A percentile compares a stretch with the other conserved stretches of the same genome.
Conservation (phyloP, 371 early-diverging fungal genomes). For the Rhizopus delemar region DNA sequence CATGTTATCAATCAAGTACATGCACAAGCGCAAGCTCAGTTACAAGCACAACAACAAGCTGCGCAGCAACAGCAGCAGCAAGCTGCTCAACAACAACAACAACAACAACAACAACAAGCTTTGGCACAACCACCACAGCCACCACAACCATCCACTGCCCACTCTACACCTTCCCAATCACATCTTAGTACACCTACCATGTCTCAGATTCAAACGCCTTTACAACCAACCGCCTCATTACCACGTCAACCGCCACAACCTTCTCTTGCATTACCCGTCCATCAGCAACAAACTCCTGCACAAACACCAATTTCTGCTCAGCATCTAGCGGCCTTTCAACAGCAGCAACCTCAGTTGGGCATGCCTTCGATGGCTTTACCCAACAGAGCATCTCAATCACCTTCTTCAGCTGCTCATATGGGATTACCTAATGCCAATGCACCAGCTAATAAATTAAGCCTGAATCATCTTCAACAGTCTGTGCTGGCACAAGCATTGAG, state of each 20-base stretch:
- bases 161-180: conserved; percentile 43
- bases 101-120: conserved; percentile 32
- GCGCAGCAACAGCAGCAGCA: conserved; percentile 22
- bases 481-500: conserved; percentile 26
- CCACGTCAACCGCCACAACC: conserved; percentile 24
- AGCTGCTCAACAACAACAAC: conserved; percentile 21
- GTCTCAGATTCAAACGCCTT: conserved; percentile 24
- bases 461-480: conserved; percentile 24
- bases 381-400: conserved; percentile 15
- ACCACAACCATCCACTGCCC: conserved; percentile 38
- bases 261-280: neutral
- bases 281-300: conserved; percentile 32
- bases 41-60: conserved; percentile 18
- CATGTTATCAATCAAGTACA: conserved; percentile 22
- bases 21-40: conserved; percentile 29
- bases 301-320: conserved; percentile 30
- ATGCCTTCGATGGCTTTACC: conserved; percentile 23
- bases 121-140: conserved; percentile 39
- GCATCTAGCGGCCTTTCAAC: conserved; percentile 24
- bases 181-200: conserved; percentile 35
- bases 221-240: conserved; percentile 24
- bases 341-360: conserved; percentile 24
- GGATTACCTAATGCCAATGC: conserved; percentile 2
- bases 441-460: conserved; percentile 7
- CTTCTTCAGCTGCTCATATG: conserved; percentile 31